Conservation (phyloP, 179 eudicot species). For the Heliamphora pulchella region DNA sequence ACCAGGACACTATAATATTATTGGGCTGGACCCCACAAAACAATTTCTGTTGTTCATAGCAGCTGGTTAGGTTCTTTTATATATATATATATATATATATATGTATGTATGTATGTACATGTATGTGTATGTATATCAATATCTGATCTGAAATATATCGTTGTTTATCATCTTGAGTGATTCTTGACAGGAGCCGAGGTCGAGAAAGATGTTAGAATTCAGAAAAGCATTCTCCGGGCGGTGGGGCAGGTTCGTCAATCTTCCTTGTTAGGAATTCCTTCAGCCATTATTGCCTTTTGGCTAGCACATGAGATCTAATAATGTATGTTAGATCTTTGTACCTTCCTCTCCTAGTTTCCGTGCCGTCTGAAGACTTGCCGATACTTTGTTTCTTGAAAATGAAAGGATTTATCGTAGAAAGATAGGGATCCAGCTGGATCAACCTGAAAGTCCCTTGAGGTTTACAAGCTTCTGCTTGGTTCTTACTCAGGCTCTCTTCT, state of each 20-base stretch:
- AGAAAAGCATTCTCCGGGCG: conserved; percentile 83
- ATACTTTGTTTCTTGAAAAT: background rate
- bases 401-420: background rate
- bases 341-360: background rate
- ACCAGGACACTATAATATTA: conserved; percentile 63
- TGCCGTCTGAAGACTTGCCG: background rate
- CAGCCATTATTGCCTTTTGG: conserved; percentile 3
- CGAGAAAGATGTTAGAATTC: conserved; percentile 72
- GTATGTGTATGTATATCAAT: no score
- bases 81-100: conserved; percentile 6
- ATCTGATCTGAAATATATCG: conserved; percentile 4
- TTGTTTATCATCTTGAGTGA: conserved; percentile 14
- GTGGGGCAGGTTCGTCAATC: conserved; percentile 64
- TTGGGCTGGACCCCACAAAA: conserved; percentile 77
- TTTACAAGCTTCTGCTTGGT: conserved; percentile 7
- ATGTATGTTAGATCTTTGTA: background rate
- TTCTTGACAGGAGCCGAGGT: conserved; percentile 62
- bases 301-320: background rate
- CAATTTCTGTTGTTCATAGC: conserved; percentile 84
- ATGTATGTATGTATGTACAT: no score
- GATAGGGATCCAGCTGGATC: background rate
- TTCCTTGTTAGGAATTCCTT: background rate
- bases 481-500: conserved; percentile 8
- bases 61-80: conserved; percentile 45
- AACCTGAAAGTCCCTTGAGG: background rate